phyloP scores from a whole-genome alignment of 2,329 filamentous ascomycete species.

The Alternaria rosae region DNA sequence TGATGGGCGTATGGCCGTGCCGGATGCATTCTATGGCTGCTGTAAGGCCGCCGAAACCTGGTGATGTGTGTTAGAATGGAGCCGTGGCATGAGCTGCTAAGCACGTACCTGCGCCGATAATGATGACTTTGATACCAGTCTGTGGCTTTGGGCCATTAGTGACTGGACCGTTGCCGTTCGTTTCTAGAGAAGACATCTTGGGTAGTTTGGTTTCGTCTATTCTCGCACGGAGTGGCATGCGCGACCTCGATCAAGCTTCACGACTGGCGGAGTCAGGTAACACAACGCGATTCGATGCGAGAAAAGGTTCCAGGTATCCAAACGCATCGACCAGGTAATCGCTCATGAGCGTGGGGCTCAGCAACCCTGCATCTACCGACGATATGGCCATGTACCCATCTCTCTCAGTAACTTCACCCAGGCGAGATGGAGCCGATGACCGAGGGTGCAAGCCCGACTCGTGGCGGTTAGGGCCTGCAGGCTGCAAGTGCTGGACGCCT shows the following conservation, averaged over 20 bases:
- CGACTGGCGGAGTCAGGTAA: not conserved
- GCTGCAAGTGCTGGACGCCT: not conserved
- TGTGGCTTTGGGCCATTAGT: conserved; percentile 23
- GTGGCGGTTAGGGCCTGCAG: conserved; percentile 9
- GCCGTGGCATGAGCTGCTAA: not conserved
- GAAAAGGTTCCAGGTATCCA: not conserved
- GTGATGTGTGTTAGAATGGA: not conserved
- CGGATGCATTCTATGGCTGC: conserved; percentile 69
- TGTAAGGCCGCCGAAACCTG: conserved; percentile 68
- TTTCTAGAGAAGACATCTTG: conserved; percentile 31
- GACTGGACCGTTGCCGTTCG: conserved; percentile 1
- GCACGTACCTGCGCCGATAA: conserved; percentile 55
- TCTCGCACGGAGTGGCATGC: conserved; percentile 31
- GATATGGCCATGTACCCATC: not conserved
- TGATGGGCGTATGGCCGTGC: conserved; percentile 65
- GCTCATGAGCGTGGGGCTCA: conserved; percentile 19
- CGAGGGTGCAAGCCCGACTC: not conserved
- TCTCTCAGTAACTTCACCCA: conserved; percentile 6
- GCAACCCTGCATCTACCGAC: conserved; percentile 12
- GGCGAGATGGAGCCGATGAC: conserved; percentile 20
- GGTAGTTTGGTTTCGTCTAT: conserved; percentile 23
- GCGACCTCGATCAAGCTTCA: not conserved
- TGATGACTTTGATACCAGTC: conserved; percentile 62
- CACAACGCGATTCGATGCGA: not conserved
- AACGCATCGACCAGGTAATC: conserved; percentile 14